These are phyloP conservation scores for Pyrrhoderma noxium DNA, from an alignment of 1,284 basidiomycete species.

Conservation along the genomic window DNA sequence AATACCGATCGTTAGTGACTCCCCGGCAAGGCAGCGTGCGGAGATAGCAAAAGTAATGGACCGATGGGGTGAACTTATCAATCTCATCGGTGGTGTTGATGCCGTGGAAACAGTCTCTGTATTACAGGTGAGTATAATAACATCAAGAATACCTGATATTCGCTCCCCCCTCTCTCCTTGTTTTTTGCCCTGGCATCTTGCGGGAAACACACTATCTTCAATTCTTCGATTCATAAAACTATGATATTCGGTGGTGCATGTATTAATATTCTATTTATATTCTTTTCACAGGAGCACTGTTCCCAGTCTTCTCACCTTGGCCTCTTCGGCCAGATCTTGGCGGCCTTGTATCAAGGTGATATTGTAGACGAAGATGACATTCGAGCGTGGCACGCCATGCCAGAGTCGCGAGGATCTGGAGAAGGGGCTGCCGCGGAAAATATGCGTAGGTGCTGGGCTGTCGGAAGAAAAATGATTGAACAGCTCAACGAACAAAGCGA, in stretches of 20 bases:
- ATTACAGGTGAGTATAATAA: constrained; percentile 49
- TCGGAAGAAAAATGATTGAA: constrained; percentile 68
- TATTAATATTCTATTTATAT: constrained; percentile 2
- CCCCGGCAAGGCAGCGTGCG: constrained; percentile 45
- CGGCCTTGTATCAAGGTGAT: constrained; percentile 67
- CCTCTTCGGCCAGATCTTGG: constrained; percentile 70
- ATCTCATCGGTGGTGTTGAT: constrained; percentile 70
- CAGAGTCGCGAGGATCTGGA: constrained; percentile 44
- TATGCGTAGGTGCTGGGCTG: constrained; percentile 58
- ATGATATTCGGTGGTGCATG: constrained; percentile 11
- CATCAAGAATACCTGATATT: not conserved
- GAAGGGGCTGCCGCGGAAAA: constrained; percentile 40
- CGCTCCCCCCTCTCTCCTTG: no score
- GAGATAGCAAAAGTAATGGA: constrained; percentile 52
- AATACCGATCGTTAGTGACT: constrained; percentile 42
- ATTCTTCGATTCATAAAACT: not conserved
- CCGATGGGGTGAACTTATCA: constrained; percentile 68
- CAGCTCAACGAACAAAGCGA: constrained; percentile 65
- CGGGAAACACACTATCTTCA: no score
- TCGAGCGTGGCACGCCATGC: constrained; percentile 54
- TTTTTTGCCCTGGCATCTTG: no score
- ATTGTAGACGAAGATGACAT: constrained; percentile 77
- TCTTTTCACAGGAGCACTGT: constrained; percentile 46
- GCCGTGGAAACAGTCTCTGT: constrained; percentile 63
- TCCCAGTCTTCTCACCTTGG: constrained; percentile 50